phyloP scores from a whole-genome alignment of 2,329 filamentous ascomycete genomes.

The Pseudogymnoascus sp. region DNA sequence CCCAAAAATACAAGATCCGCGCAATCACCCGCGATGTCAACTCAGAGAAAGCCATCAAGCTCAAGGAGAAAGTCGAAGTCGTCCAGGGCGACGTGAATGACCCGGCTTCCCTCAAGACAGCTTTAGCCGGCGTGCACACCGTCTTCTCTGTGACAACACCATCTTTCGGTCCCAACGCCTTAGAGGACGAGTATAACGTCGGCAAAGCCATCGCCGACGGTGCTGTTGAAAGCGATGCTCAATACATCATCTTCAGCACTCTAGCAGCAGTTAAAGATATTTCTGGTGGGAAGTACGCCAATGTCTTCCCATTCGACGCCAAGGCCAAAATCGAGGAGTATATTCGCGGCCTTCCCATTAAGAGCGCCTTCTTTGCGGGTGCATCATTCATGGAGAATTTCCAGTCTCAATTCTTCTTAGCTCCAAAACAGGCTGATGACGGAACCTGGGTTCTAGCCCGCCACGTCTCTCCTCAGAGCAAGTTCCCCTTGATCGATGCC shows the following conservation, averaged over 20 bases:
- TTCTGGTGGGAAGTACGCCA: slow-evolving; percentile 30
- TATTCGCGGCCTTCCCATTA: slow-evolving; percentile 33
- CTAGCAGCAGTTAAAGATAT: slow-evolving; percentile 32
- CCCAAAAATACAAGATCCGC: slow-evolving; percentile 39
- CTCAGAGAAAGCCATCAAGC: slow-evolving; percentile 30
- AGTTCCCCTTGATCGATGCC: slow-evolving; percentile 24
- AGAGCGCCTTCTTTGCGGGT: slow-evolving; percentile 38
- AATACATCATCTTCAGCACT: slow-evolving; percentile 37
- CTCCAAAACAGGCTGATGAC: slow-evolving; percentile 17
- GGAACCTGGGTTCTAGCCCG: slow-evolving; percentile 16
- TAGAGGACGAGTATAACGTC: slow-evolving; percentile 29
- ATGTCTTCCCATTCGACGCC: slow-evolving; percentile 29
- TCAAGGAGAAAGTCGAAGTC: slow-evolving; percentile 28
- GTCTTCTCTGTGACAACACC: slow-evolving; percentile 42
- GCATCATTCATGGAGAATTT: slow-evolving; percentile 37
- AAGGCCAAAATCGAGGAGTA: slow-evolving; percentile 30
- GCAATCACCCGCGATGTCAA: slow-evolving; percentile 41
- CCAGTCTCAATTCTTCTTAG: slow-evolving; percentile 10
- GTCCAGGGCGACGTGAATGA: slow-evolving; percentile 35
- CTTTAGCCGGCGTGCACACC: slow-evolving; percentile 38
- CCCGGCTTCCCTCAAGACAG: slow-evolving; percentile 32
- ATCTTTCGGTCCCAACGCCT: slow-evolving; percentile 27
- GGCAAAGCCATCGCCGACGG: slow-evolving; percentile 39
- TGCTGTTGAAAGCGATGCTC: slow-evolving; percentile 31
- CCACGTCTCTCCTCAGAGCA: slow-evolving; percentile 19